phyloP scores from a whole-genome alignment of 2,329 filamentous ascomycete species.

The Polychaeton citri region DNA sequence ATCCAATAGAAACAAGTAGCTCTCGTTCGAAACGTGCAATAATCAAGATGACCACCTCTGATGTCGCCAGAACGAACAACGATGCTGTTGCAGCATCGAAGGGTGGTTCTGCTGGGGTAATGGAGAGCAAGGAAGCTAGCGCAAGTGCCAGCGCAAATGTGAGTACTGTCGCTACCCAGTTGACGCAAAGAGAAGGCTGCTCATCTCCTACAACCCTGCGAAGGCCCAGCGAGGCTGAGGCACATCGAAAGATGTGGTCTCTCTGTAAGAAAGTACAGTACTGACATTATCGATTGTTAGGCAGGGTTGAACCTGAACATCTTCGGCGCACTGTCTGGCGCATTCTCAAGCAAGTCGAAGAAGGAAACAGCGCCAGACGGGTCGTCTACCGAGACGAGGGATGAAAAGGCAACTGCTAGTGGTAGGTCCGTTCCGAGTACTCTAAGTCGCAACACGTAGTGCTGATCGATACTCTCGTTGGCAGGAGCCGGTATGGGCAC shows the following conservation, averaged over 20 bases:
- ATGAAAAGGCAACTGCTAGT: conserved; percentile 15
- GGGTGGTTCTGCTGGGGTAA: conserved; percentile 2
- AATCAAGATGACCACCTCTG: neutral
- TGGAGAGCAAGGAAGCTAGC: conserved; percentile 19
- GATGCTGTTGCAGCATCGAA: neutral
- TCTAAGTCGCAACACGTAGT: no score
- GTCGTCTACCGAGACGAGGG: conserved; percentile 16
- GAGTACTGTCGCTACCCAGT: conserved; percentile 4
- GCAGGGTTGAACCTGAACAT: conserved; percentile 25
- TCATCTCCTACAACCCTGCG: no score
- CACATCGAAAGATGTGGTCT: no score
- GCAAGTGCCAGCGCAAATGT: conserved; percentile 21
- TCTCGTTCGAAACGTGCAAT: neutral
- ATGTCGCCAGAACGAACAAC: neutral
- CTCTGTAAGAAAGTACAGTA: no score
- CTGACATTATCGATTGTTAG: no score
- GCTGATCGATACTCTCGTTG: no score
- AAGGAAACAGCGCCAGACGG: conserved; percentile 18
- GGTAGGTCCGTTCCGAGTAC: conserved; percentile 10
- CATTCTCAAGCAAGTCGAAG: conserved; percentile 20
- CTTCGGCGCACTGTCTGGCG: conserved; percentile 21
- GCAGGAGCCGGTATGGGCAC: conserved; percentile 17
- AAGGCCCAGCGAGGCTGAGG: no score
- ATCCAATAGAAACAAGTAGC: no score
- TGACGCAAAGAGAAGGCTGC: no score